Evolutionary conservation across 129 eudicot genomes (phyloP).

Genomic region (Escallonia rubra): DNA sequence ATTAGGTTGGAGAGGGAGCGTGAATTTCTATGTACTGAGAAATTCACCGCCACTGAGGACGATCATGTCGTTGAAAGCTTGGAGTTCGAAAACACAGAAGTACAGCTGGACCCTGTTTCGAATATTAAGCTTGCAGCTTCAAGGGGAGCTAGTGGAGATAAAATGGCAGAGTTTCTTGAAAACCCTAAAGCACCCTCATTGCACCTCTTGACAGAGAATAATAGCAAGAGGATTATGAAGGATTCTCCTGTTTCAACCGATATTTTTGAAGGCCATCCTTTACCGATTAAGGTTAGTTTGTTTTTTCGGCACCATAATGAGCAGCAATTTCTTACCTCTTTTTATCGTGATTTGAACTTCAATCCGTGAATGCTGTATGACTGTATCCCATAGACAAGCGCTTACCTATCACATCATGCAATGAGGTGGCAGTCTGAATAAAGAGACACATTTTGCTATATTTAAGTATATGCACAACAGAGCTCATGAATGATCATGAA

Average conservation of each 20-base stretch:
- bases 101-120: conserved; percentile 24
- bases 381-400: not conserved
- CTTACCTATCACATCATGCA: not conserved
- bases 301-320: not conserved
- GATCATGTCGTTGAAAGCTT: conserved; percentile 5
- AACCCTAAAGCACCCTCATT: conserved; percentile 28
- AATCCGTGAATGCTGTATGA: not conserved
- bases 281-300: conserved; percentile 48
- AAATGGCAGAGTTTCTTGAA: conserved; percentile 19
- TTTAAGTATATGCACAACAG: no score
- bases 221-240: conserved; percentile 15
- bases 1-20: conserved; percentile 9
- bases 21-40: conserved; percentile 10
- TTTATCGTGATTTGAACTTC: not conserved
- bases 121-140: conserved; percentile 15
- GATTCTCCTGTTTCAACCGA: conserved; percentile 20
- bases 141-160: conserved; percentile 28
- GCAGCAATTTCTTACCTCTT: not conserved
- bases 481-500: not conserved
- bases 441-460: not conserved
- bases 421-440: not conserved
- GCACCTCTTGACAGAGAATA: conserved; percentile 22
- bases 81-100: conserved; percentile 4
- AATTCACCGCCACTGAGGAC: conserved; percentile 8
- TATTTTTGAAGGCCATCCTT: conserved; percentile 34